Conservation (phyloP, 140 eudicot species). For the Oenanthe javanica region DNA sequence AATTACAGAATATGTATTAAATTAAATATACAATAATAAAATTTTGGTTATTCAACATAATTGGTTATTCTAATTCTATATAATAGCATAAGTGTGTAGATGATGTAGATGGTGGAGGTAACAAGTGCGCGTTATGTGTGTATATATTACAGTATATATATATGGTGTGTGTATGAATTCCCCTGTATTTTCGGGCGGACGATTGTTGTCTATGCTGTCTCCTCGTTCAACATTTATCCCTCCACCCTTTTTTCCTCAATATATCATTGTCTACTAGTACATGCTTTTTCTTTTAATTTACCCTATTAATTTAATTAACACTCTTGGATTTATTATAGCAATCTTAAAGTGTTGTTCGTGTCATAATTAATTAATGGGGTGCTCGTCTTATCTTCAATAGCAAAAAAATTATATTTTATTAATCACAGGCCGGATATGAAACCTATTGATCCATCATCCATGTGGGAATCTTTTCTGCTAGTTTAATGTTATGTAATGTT, state of each 20-base stretch:
- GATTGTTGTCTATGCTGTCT: slow-evolving; percentile 88
- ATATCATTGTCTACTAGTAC: not conserved
- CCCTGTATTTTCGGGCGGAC: slow-evolving; percentile 96
- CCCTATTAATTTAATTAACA: not conserved
- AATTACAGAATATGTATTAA: too few relatives aligned
- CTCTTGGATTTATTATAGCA: not conserved
- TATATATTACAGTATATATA: not conserved
- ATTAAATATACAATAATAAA: too few relatives aligned
- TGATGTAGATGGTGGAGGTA: not conserved
- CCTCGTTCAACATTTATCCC: slow-evolving; percentile 40
- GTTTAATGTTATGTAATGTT: not conserved
- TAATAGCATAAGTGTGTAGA: too few relatives aligned
- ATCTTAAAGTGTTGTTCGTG: not conserved
- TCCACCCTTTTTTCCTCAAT: too few relatives aligned
- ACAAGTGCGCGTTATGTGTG: not conserved
- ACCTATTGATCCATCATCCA: not conserved
- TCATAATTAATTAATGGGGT: not conserved
- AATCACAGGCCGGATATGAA: not conserved
- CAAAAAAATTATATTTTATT: not conserved
- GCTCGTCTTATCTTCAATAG: not conserved
- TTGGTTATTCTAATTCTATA: too few relatives aligned
- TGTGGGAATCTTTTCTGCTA: not conserved
- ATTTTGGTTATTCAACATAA: too few relatives aligned
- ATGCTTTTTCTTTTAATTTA: not conserved
- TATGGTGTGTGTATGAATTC: slow-evolving; percentile 14